Evolutionary conservation across 2,329 filamentous ascomycete species (phyloP), one percentile per base, ranked within the genome.

Genomic region (Aspergillus sp.): DNA sequence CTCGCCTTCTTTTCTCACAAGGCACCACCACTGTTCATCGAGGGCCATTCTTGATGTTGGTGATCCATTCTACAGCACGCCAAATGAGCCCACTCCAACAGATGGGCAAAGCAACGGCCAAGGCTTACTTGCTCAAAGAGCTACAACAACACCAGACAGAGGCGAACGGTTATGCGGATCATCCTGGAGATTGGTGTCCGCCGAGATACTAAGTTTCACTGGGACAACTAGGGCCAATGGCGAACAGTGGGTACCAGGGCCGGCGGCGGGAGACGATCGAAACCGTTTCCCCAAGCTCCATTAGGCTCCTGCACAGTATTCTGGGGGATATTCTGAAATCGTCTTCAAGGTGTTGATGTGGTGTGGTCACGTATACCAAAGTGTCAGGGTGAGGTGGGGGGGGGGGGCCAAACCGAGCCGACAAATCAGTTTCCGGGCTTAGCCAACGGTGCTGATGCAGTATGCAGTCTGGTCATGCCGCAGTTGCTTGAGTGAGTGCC

Each of bases 161-260:
- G 17, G n/a, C 4, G n/a, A 29, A 47, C 44, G 47, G 45, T 42
- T 44, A 47, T 44, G 49, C 45, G 51, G 45, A 48, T 51, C 45
- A 48, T 47, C 34, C 40, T 34, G 31, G 32, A 40, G 40, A 37
- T 36, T 39, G 35, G 40, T 34, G 34, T 29, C 36, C 35, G 33
- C 37, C 32, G 32, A 32, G 32, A 29, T 33, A 39, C 17, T 34
- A 28, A 22, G 15, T 17, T 35, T 40, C 17, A 16, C 19, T 10
- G 17, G 17, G 11, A 29, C 37, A 26, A 32, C 26, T 20, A 14
- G 29, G 35, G 33, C 30, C 39, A 39, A 39, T 39, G 28, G 29
- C 8, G 22, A 28, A 33, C 3, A 24, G 29, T 28, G 36, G 36
- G 37, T 35, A 39, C 29, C 37, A 37, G 26, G 31, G 30, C 40